Conservation (phyloP, 306 rosid genomes). For the Sicyos baderoa region DNA sequence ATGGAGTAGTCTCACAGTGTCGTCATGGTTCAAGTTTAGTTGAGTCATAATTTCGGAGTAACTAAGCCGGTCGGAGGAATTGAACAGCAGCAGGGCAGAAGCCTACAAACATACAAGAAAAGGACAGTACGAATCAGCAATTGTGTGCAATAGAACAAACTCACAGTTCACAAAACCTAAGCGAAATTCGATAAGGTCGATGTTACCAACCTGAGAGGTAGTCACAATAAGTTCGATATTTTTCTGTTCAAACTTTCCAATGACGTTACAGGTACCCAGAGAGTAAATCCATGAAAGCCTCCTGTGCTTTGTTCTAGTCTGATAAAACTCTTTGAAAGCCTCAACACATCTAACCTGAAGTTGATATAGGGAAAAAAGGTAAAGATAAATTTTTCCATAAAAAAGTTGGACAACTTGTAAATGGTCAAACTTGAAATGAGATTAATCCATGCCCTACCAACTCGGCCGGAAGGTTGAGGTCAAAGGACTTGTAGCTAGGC, state of each 20-base stretch:
- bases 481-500: conserved; percentile 50
- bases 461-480: conserved; percentile 45
- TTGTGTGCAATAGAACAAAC: neutral
- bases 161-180: neutral
- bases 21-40: conserved; percentile 66
- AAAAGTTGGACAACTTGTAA: neutral
- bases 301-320: conserved; percentile 44
- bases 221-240: conserved; percentile 44
- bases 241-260: conserved; percentile 42
- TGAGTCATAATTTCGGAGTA: conserved; percentile 68
- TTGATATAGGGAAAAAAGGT: neutral
- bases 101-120: conserved; percentile 38
- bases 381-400: neutral
- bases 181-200: neutral
- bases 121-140: neutral
- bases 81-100: conserved; percentile 51
- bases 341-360: conserved; percentile 42
- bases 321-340: conserved; percentile 41
- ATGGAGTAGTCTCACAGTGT: conserved; percentile 61
- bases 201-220: conserved; percentile 33
- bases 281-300: conserved; percentile 49
- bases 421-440: neutral
- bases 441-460: conserved; percentile 25
- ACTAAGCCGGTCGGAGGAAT: conserved; percentile 45
- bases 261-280: conserved; percentile 42